Evolutionary conservation across 768 basidiomycete genomes (phyloP).

Genomic region (Aureoboletus auriporus): DNA sequence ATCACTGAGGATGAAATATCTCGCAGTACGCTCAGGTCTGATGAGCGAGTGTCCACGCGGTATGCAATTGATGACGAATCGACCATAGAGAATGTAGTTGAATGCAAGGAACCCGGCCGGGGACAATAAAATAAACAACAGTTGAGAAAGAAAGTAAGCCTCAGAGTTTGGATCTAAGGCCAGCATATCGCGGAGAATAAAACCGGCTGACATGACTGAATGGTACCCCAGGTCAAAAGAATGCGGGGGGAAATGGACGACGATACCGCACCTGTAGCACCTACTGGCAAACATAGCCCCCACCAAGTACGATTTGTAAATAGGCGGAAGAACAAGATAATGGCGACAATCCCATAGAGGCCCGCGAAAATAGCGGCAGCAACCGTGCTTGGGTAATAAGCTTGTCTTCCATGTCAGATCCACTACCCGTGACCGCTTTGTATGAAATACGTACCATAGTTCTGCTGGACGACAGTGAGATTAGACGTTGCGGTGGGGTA

Average conservation of each 20-base stretch:
- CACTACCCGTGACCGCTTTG: not conserved
- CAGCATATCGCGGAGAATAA: slow-evolving; percentile 18
- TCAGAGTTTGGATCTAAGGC: slow-evolving; percentile 18
- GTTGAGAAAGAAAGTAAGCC: slow-evolving; percentile 8
- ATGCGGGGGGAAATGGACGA: not conserved
- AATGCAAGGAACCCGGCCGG: slow-evolving; percentile 31
- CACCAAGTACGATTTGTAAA: slow-evolving; percentile 24
- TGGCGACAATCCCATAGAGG: slow-evolving; percentile 15
- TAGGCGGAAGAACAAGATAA: slow-evolving; percentile 17
- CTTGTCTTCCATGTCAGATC: slow-evolving; percentile 7
- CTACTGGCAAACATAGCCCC: slow-evolving; percentile 31
- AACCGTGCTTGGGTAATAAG: slow-evolving; percentile 21
- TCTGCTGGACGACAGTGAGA: slow-evolving; percentile 6
- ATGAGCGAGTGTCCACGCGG: slow-evolving; percentile 20
- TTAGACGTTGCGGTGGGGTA: slow-evolving; percentile 5
- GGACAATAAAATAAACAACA: slow-evolving; percentile 21
- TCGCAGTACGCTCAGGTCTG: slow-evolving; percentile 21
- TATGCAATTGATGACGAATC: slow-evolving; percentile 18
- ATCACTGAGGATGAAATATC: slow-evolving; percentile 27
- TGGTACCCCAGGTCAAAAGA: not conserved
- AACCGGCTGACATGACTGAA: slow-evolving; percentile 21
- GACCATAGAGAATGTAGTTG: slow-evolving; percentile 32
- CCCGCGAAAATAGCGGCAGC: slow-evolving; percentile 20
- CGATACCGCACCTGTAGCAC: slow-evolving; percentile 16
- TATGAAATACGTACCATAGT: not conserved